phyloP scores from a whole-genome alignment of 2,329 filamentous ascomycete species.

The Pseudocercospora vitis region DNA sequence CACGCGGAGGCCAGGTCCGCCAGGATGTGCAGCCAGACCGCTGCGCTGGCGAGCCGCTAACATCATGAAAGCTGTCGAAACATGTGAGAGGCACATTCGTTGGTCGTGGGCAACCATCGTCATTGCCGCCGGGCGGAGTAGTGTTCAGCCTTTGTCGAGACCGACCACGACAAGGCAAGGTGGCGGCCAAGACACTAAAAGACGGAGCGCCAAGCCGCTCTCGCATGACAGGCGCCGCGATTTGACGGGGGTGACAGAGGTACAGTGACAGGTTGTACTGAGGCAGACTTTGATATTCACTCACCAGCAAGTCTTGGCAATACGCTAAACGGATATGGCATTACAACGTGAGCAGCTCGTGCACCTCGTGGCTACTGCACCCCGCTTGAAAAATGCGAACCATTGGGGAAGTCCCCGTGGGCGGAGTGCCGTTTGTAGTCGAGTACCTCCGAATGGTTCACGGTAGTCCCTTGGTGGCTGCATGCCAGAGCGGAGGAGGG shows the following conservation, averaged over 20 bases:
- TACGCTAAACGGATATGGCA: not conserved
- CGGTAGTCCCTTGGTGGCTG: not conserved
- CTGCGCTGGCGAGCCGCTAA: conserved; percentile 7
- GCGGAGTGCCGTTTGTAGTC: not conserved
- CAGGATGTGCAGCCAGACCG: not conserved
- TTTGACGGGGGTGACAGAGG: not conserved
- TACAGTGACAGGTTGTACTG: not conserved
- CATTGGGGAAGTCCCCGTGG: not conserved
- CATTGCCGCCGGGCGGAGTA: not conserved
- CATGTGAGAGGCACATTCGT: conserved; percentile 13
- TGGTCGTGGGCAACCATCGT: not conserved
- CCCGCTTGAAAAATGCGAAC: conserved; percentile 1
- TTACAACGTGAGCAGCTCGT: not conserved
- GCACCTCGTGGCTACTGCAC: not conserved
- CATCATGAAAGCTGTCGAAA: conserved; percentile 5
- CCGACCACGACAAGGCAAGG: not conserved
- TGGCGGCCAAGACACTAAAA: conserved; percentile 16
- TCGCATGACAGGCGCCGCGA: not conserved
- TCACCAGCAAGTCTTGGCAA: not conserved
- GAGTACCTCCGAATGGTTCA: not conserved
- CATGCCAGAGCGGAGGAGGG: not conserved
- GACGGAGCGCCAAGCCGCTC: conserved; percentile 12
- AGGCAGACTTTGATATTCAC: not conserved
- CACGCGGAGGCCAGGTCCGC: conserved; percentile 8
- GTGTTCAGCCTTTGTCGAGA: not conserved